These are phyloP conservation scores for Collybia nuda DNA, from an alignment of 768 basidiomycete species.

Conservation along the genomic window DNA sequence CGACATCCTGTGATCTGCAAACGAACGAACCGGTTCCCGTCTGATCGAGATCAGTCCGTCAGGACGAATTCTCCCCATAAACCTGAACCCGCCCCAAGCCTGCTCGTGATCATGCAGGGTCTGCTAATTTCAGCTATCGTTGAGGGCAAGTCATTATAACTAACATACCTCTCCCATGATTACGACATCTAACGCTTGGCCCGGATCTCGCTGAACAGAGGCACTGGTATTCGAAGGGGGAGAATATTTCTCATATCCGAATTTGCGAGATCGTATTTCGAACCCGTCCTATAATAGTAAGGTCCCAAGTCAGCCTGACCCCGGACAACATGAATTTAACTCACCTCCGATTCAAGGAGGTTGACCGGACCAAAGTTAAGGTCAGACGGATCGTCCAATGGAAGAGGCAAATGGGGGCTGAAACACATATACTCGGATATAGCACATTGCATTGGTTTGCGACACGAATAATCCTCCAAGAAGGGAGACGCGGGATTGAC, in stretches of 20 bases:
- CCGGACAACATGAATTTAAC: not conserved
- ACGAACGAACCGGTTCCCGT: slow-evolving; percentile 51
- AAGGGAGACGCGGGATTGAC: slow-evolving; percentile 8
- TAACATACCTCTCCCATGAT: slow-evolving; percentile 41
- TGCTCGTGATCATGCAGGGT: slow-evolving; percentile 52
- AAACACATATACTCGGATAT: slow-evolving; percentile 46
- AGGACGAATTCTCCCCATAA: slow-evolving; percentile 55
- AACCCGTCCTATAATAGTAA: slow-evolving; percentile 6
- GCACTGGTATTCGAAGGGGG: slow-evolving; percentile 2
- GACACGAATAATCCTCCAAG: slow-evolving; percentile 33
- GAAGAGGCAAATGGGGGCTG: slow-evolving; percentile 33
- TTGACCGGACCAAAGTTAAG: slow-evolving; percentile 6
- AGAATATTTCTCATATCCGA: slow-evolving; percentile 23
- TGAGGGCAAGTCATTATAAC: not conserved
- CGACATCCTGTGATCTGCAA: not conserved
- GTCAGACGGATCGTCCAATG: slow-evolving; percentile 9
- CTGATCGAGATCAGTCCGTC: slow-evolving; percentile 63
- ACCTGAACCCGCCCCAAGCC: slow-evolving; percentile 68
- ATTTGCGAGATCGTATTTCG: slow-evolving; percentile 17
- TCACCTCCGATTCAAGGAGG: slow-evolving; percentile 13
- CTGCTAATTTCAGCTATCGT: slow-evolving; percentile 26
- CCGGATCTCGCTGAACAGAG: slow-evolving; percentile 7
- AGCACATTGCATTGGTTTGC: slow-evolving; percentile 50
- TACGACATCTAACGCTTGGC: slow-evolving; percentile 28
- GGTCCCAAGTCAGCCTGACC: not conserved